Conservation (phyloP, 805 yeast genomes). For the Dipodascus geniculatus region DNA sequence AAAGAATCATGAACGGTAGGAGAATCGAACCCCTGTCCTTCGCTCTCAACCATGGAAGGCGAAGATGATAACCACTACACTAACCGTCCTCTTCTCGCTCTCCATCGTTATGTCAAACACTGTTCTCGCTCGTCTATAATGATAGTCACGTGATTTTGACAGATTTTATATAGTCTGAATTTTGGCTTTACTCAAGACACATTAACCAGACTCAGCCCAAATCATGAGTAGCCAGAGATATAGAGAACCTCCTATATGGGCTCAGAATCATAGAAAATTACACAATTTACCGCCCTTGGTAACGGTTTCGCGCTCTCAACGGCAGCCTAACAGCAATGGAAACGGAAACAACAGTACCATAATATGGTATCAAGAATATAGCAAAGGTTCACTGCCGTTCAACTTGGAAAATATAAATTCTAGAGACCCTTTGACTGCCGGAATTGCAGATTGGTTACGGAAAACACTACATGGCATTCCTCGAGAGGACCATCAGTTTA, state of each 20-base stretch:
- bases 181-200: too few relatives aligned
- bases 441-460: constrained; percentile 81
- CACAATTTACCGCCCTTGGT: neutral
- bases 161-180: too few relatives aligned
- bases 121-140: too few relatives aligned
- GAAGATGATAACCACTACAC: constrained; percentile 87
- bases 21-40: constrained; percentile 92
- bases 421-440: constrained; percentile 41
- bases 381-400: neutral
- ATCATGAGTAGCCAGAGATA: neutral
- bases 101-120: too few relatives aligned
- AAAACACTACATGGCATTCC: constrained; percentile 44
- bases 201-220: too few relatives aligned
- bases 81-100: constrained; percentile 48
- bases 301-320: neutral
- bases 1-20: constrained; percentile 44
- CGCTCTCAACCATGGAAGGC: constrained; percentile 67
- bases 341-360: neutral
- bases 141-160: too few relatives aligned
- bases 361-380: neutral
- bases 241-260: neutral
- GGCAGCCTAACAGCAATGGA: neutral
- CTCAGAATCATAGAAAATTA: neutral
- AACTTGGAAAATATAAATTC: neutral
- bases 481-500: constrained; percentile 12